A percentile compares a stretch with the other conserved stretches of the same genome.
Evolutionary conservation across 192 early-diverging fungal genomes (phyloP).

Genomic region (Linderina pennispora): DNA sequence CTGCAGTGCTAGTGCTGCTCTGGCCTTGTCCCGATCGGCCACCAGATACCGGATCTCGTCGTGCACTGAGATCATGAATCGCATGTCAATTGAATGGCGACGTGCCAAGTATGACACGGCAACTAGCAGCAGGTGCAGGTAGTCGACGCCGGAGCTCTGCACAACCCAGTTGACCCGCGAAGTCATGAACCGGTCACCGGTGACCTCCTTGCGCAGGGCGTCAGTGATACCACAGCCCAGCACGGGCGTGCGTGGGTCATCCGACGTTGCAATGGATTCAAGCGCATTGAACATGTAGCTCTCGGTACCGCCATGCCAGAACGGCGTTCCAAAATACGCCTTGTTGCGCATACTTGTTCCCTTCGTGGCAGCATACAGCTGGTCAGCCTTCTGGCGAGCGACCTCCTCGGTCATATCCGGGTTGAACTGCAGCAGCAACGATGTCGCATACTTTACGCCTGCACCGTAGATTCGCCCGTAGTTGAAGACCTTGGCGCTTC

Average conservation of each 20-base stretch:
- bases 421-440: slow-evolving; percentile 74
- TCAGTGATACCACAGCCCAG: slow-evolving; percentile 85
- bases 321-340: slow-evolving; percentile 25
- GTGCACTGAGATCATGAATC: slow-evolving; percentile 91
- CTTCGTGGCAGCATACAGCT: slow-evolving; percentile 79
- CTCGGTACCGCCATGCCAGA: slow-evolving; percentile 90
- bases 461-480: slow-evolving; percentile 96
- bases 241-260: slow-evolving; percentile 77
- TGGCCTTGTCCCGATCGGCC: slow-evolving; percentile 61
- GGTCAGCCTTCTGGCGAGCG: slow-evolving; percentile 58
- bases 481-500: slow-evolving; percentile 93
- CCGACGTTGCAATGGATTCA: slow-evolving; percentile 68
- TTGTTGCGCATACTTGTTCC: slow-evolving; percentile 52
- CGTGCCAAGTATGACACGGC: slow-evolving; percentile 79
- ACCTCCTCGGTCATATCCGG: slow-evolving; percentile 60
- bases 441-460: slow-evolving; percentile 72
- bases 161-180: slow-evolving; percentile 96
- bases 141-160: slow-evolving; percentile 97
- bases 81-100: slow-evolving; percentile 67
- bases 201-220: slow-evolving; percentile 58
- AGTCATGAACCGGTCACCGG: slow-evolving; percentile 64
- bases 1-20: slow-evolving; percentile 81
- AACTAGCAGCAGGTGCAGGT: slow-evolving; percentile 86
- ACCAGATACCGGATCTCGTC: slow-evolving; percentile 92
- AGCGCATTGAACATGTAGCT: slow-evolving; percentile 92